Percentiles rank a stretch among this genome's conserved stretches.
Conservation (phyloP, 345 rosid species). For the Eutrema yunnanense region DNA sequence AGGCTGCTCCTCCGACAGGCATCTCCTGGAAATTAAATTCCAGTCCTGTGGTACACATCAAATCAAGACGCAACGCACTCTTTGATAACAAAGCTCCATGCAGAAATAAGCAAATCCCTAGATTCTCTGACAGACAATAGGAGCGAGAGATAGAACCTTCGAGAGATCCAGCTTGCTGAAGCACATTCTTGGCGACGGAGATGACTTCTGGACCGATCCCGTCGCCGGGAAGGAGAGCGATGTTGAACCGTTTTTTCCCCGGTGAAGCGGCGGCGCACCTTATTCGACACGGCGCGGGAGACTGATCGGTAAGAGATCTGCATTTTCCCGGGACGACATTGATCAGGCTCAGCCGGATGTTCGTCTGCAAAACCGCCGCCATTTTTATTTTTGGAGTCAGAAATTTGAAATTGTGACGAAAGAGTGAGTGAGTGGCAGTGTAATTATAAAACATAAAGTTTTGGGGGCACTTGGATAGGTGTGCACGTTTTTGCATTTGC, state of each 20-base stretch:
- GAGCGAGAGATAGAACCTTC: constrained; percentile 46
- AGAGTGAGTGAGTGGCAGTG: background rate
- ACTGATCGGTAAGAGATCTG: constrained; percentile 26
- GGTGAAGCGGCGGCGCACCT: constrained; percentile 47
- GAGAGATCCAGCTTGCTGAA: constrained; percentile 58
- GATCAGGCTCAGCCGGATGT: constrained; percentile 8
- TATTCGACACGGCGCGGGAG: constrained; percentile 23
- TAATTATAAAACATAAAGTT: background rate
- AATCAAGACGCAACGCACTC: background rate
- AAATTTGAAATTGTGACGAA: background rate
- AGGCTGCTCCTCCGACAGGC: constrained; percentile 92
- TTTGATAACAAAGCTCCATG: background rate
- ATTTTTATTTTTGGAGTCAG: background rate
- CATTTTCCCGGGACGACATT: constrained; percentile 14
- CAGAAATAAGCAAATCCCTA: background rate
- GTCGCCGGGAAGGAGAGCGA: constrained; percentile 83
- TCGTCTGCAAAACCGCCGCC: constrained; percentile 43
- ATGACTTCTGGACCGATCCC: constrained; percentile 92
- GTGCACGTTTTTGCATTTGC: constrained; percentile 21
- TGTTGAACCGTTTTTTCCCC: constrained; percentile 42
- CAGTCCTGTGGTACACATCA: constrained; percentile 39
- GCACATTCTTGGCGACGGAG: constrained; percentile 64
- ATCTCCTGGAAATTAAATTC: constrained; percentile 74
- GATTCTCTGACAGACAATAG: background rate
- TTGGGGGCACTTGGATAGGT: constrained; percentile 13